Evolutionary conservation across 139 green algal species (phyloP), one percentile per base, ranked within the genome.

Genomic region (Tetraselmis striata): DNA sequence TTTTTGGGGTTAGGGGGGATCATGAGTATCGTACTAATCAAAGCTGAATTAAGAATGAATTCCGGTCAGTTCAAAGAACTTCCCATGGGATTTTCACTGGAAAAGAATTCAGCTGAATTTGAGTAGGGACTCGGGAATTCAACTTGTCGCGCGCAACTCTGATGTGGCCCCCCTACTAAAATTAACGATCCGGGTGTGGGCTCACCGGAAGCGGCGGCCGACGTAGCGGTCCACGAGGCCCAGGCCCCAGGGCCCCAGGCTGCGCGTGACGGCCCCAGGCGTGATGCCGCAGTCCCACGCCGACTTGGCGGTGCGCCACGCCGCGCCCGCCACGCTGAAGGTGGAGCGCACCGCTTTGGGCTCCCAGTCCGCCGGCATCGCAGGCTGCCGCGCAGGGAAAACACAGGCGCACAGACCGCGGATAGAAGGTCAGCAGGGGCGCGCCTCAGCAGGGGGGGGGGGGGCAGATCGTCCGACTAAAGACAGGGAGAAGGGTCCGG

Each of bases 211-310:
- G 32, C 88, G 79, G 74, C 77, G 81, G 1, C 78, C 67, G 29
- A 84, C 79, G 77, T 91, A 91, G 1, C 59, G 18, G 11, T 78
- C 25, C 23, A 93, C 86, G 11, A 97, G 79, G 11, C 74, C 28
- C 0, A 86, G 86, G 0, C 94, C 94, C 85, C 82, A 92, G 1
- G 94, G 94, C 0, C 94, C 94, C 11, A 96, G 77, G 1, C 30
- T 81, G 74, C 94, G 85, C 30, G 96, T 88, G 11, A 98, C 25
- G 28, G 79, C 78, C 2, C 93, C 93, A 0, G 94, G 94, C 0
- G 94, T 98, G 2, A 94, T 32, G 75, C 93, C 94, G 24, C 32
- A 32, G 75, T 93, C 82, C 92, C 93, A 98, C 1, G 81, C 30
- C 1, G 59, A 29, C 27, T 29, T 83, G 24, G 31, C 77, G 0